Evolutionary conservation across 2,329 filamentous ascomycete species (phyloP), one percentile per base, ranked within the genome.

Genomic region (Talaromyces rugulosus): DNA sequence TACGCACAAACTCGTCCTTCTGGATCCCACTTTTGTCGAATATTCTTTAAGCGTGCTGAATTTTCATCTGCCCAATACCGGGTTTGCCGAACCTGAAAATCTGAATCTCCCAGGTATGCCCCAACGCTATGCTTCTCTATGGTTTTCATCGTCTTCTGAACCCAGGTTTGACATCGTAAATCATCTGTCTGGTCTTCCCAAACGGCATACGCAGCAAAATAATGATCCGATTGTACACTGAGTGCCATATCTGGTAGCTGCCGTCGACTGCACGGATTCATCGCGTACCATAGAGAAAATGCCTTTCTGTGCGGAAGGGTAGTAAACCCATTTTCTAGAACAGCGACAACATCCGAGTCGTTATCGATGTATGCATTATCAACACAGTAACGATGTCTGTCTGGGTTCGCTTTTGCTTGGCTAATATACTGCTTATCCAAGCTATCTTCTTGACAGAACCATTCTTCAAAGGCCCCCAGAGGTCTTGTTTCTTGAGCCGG

Each of bases 191-290:
- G 56, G 14, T 54, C 71, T 60, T 81, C 77, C 78, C 80, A 84
- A 9, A 82, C 70, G 1, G 78, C 73, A 64, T 84, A 84, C 4
- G 81, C 61, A 7, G 82, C 80, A 66, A 84, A 80, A 68, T 84
- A 84, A 67, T 84, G 81, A 65, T 84, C 81, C 0, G 75, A 76
- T 58, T 84, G 81, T 77, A 84, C 78, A 33, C 75, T 80, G 27
- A 83, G 71, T 3, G 82, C 82, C 82, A 84, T 84, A 60, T 80
- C 78, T 1, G 74, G 72, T 61, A 78, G 68, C 50, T 60, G 56
- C 5, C 75, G 68, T 33, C 73, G 68, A 36, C 77, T 80, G 30
- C 74, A 74, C 1, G 81, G 81, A 42, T 70, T 30, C 50, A 59
- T 42, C 2, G 50, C 52, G 33, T 54, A 53, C 11, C 53, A 59